phyloP scores from a whole-genome alignment of 768 basidiomycete species.

The Fomitopsis pulvina region DNA sequence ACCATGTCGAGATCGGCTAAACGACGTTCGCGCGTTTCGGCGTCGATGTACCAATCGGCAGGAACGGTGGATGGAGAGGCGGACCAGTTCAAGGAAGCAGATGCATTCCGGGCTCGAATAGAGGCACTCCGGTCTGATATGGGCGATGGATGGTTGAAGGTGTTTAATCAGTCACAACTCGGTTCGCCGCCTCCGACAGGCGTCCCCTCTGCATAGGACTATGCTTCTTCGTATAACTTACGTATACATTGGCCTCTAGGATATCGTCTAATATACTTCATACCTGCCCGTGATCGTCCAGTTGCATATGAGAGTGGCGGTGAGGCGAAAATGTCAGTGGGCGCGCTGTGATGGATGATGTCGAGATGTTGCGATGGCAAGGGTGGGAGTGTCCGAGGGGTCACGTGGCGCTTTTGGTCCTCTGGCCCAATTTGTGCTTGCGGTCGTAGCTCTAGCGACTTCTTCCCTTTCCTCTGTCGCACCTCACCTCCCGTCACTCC shows the following conservation, averaged over 20 bases:
- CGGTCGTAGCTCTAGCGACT: conserved; percentile 4
- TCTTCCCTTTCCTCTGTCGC: conserved; percentile 19
- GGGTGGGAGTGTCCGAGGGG: conserved; percentile 2
- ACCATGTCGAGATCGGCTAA: conserved; percentile 33
- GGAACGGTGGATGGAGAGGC: conserved; percentile 22
- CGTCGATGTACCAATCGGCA: conserved; percentile 56
- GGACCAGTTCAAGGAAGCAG: conserved; percentile 44
- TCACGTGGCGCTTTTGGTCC: not conserved
- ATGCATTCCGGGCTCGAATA: conserved; percentile 68
- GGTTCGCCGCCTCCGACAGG: conserved; percentile 14
- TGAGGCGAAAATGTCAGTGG: too few species aligned
- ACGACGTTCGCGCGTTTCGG: conserved; percentile 48
- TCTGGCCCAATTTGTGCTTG: conserved; percentile 1
- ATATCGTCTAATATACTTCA: conserved; percentile 1
- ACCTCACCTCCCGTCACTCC: conserved; percentile 47
- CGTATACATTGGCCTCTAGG: not conserved
- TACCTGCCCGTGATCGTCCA: not conserved
- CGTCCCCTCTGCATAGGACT: conserved; percentile 4
- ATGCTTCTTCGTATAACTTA: not conserved
- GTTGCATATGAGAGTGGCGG: too few species aligned
- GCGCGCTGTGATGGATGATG: not conserved
- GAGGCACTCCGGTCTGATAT: conserved; percentile 83
- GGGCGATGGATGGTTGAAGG: conserved; percentile 86
- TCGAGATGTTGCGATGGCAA: not conserved
- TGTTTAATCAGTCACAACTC: conserved; percentile 62